Evolutionary conservation across 2,329 filamentous ascomycete species (phyloP), one percentile per base, ranked within the genome.

Genomic region (Didymella arachidicola): DNA sequence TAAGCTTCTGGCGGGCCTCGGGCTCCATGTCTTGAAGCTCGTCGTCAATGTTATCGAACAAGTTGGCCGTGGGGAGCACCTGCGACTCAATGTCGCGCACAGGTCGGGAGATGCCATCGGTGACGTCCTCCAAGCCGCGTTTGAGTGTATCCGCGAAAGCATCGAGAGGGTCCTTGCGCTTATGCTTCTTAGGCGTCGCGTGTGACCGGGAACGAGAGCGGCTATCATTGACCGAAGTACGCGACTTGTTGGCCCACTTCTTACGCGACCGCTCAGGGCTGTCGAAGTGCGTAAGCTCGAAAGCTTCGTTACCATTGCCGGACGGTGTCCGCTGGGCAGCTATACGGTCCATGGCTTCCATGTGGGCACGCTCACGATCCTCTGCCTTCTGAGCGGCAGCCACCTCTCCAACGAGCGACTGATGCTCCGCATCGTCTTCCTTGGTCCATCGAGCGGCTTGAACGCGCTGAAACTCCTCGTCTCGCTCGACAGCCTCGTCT

Each of bases 11-110:
- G 68, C 95, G 86, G 75, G 97, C 92, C 18, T 94, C 91, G 0
- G 93, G 92, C 1, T 92, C 95, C 47, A 99, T 82, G 73, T 99
- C 95, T 76, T 97, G 94, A 63, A 99, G 89, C 80, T 97, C 93
- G 71, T 98, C 94, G 65, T 94, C 89, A 69, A 93, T 91, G 4
- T 91, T 91, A 22, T 91, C 89, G 75, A 93, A 99, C 2, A 98
- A 83, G 2, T 93, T 90, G 47, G 93, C 89, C 7, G 90, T 90
- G 26, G 94, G 89, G 8, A 81, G 80, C 77, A 49, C 86, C 75
- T 63, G 81, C 79, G 59, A 67, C 63, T 76, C 74, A 18, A 74
- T 68, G 57, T 76, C 72, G 50, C 71, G 72, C 22, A 77, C 69
- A 22, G 74, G 74, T 26, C 70, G 64, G 6, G 66, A 52, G 19